Base-by-base conservation (phyloP, 805 yeast species). In the Dipodascus albidus region DNA sequence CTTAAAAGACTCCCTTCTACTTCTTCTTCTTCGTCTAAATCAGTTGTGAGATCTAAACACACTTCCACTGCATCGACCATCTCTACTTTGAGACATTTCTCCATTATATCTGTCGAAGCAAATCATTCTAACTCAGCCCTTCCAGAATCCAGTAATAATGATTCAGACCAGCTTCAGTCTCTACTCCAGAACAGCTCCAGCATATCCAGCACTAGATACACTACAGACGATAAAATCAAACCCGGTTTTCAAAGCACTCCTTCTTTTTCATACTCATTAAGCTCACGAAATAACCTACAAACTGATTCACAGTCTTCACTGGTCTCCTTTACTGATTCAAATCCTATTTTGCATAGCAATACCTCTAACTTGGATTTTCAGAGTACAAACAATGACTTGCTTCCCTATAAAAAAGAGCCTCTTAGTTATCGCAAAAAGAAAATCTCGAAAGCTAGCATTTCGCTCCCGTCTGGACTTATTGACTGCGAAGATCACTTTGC, bases 381-480 rank as follows among this genome's bases (percentile, higher is more conserved):
- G 15, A 31, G 20, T 8, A 4, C 44, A 11, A 14, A 14, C n/a
- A n/a, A 11, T 19, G 6, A 4, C 17, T 11, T 38, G 44, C 15
- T 38, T 6, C n/a, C 44, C 20, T 38, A 38, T 14, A 38, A 38
- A 17, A 38, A 38, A 38, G 44, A 38, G 6, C 44, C 44, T 17
- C 15, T n/a, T 11, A 38, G 6, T 19, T 17, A 38, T 14, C 44
- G 17, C 20, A 38, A 38, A 38, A 35, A 48, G 42, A 53, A 50
- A 52, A 50, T 55, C 14, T 20, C 53, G 14, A 55, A 55, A 47
- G 51, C 31, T 27, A 44, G 23, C 47, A 55, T 55, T 31, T 55
- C 58, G 21, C 48, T 35, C 23, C 58, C 58, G 2, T 50, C 57
- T 3, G 17, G 24, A 3, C n/a, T 44, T 15, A 44, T 52, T 33